Percentiles rank a stretch among this genome's conserved stretches.
Conservation (phyloP, 1,284 basidiomycete genomes). For the Microbotryum scabiosae region DNA sequence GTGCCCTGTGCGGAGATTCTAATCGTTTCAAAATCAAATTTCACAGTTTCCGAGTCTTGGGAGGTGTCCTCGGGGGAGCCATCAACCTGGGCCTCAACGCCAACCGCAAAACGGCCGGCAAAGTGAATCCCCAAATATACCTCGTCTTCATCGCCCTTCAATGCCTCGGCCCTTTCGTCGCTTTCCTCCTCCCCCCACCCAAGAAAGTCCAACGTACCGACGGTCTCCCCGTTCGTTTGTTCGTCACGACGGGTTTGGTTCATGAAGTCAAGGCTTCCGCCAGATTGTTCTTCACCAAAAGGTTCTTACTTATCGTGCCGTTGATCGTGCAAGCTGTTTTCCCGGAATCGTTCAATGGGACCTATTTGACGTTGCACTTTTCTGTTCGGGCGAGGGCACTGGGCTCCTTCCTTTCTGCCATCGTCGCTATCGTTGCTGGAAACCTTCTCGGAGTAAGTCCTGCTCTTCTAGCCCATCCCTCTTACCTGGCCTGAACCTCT, state of each 20-base stretch:
- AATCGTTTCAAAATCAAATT: too few relatives aligned
- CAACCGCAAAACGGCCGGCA: constrained; percentile 33
- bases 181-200: constrained; percentile 21
- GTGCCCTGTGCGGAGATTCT: too few relatives aligned
- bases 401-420: constrained; percentile 17
- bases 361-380: constrained; percentile 19
- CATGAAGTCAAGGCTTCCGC: constrained; percentile 33
- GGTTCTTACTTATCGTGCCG: constrained; percentile 33
- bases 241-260: constrained; percentile 28
- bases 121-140: constrained; percentile 38
- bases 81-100: constrained; percentile 41
- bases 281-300: constrained; percentile 27
- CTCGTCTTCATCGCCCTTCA: constrained; percentile 42
- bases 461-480: not conserved
- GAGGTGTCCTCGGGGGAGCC: constrained; percentile 37
- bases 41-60: constrained; percentile 30
- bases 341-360: constrained; percentile 16
- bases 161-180: constrained; percentile 15
- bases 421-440: constrained; percentile 18
- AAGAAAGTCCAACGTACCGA: constrained; percentile 21
- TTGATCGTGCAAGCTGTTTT: constrained; percentile 25
- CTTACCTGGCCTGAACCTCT: too few relatives aligned
- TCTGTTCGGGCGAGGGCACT: constrained; percentile 19
- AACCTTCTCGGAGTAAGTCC: constrained; percentile 10
- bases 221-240: constrained; percentile 15